phyloP scores from a whole-genome alignment of 441 rosid species.

The Lepidium campestre region DNA sequence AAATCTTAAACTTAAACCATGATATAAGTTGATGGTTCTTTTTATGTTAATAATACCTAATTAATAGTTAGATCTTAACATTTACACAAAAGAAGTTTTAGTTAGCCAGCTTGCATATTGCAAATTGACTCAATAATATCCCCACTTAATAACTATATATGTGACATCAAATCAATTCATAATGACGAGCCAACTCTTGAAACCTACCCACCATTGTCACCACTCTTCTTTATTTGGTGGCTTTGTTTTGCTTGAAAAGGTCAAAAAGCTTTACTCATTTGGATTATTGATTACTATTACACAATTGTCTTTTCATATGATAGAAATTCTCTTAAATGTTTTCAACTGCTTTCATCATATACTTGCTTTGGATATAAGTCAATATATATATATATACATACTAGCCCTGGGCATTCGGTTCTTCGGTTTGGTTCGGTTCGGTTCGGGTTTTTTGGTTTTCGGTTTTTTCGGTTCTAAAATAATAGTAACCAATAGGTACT shows the following conservation, averaged over 20 bases:
- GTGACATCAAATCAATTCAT: slow-evolving; percentile 28
- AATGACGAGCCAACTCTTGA: slow-evolving; percentile 14
- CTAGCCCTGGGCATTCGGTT: too few relatives aligned
- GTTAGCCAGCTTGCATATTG: slow-evolving; percentile 17
- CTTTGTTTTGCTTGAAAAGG: slow-evolving; percentile 18
- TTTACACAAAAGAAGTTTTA: not conserved
- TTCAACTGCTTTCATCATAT: slow-evolving; percentile 7
- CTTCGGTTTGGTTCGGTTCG: too few relatives aligned
- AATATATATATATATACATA: not conserved
- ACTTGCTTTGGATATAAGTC: slow-evolving; percentile 4
- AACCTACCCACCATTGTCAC: slow-evolving; percentile 10
- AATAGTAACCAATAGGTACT: too few relatives aligned
- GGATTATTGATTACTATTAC: slow-evolving; percentile 3
- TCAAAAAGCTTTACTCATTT: slow-evolving; percentile 16
- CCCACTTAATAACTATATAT: slow-evolving; percentile 24
- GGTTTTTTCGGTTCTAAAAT: too few relatives aligned
- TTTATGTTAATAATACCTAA: slow-evolving; percentile 1
- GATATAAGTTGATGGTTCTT: not conserved
- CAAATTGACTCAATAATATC: slow-evolving; percentile 3
- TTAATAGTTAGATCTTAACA: too few relatives aligned
- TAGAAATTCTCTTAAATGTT: not conserved
- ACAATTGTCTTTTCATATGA: not conserved
- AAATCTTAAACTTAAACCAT: too few relatives aligned
- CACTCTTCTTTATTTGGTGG: slow-evolving; percentile 14
- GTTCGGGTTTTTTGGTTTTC: too few relatives aligned